A percentile compares a stretch with the other conserved stretches of the same genome.
phyloP scores from a whole-genome alignment of 225 moss, liverwort and hornwort genomes.

The Lunularia cruciata region DNA sequence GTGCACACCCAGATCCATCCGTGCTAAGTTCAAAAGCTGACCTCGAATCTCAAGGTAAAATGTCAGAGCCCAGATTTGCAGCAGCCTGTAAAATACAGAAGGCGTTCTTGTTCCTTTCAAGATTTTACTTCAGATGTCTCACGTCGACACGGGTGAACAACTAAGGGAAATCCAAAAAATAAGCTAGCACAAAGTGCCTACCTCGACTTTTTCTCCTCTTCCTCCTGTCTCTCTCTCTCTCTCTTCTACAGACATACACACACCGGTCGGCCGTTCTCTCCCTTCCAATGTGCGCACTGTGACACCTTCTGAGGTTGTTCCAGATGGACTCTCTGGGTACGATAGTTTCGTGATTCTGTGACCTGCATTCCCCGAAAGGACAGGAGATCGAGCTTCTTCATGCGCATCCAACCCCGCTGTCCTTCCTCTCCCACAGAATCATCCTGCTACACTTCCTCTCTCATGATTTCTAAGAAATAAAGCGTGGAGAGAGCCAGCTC shows the following conservation, averaged over 20 bases:
- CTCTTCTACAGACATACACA: background rate
- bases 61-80: background rate
- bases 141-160: no score
- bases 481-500: background rate
- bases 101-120: no score
- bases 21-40: background rate
- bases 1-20: background rate
- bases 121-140: no score
- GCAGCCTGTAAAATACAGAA: background rate
- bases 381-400: background rate
- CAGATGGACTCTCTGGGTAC: no score
- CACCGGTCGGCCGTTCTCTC: background rate
- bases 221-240: background rate
- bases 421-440: background rate
- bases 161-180: background rate
- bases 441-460: background rate
- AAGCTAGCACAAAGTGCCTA: background rate
- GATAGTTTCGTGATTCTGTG: background rate
- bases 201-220: background rate
- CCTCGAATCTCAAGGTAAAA: slow-evolving; percentile 5
- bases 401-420: slow-evolving; percentile 4
- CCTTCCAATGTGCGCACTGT: no score
- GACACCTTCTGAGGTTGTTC: no score
- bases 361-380: background rate
- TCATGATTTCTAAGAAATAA: background rate